Evolutionary conservation across 2,329 filamentous ascomycete genomes (phyloP), one percentile per base, ranked within the genome.

Genomic region (Coniochaeta ligniaria): DNA sequence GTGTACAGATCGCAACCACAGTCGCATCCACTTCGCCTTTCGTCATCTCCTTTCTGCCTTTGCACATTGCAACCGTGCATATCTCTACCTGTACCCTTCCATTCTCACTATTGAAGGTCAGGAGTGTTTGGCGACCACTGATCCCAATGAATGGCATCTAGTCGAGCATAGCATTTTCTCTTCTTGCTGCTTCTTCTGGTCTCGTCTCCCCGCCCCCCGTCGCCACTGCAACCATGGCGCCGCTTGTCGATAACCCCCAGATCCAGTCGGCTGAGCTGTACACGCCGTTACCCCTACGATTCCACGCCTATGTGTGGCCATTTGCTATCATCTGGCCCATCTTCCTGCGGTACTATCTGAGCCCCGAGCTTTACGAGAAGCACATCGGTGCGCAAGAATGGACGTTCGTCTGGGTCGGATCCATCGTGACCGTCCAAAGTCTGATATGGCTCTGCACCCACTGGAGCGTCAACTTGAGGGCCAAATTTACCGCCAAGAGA

Each of bases 341-440:
- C 69, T 98, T 98, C 76, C 84, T 96, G 66, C 86, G 90, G 73
- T 87, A 93, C 75, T 98, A 96, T 74, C 85, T 96, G 59, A 89
- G 86, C 24, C 81, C 87, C 63, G 88, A 92, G 59, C 86, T 91
- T 66, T 99, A 99, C 75, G 89, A 96, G 66, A 89, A 88, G 72
- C 88, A 98, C 78, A 96, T 99, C 65, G 86, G 90, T 69, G 93
- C 89, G n/a, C 87, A 90, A 68, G 95, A 99, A 81, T 99, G 95
- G 94, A 98, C 96, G 0, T 96, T 96, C 73, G 91, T 99, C 64
- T 99, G 91, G 87, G 85, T 89, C 66, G 94, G 90, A 69, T 83
- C 86, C 66, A 97, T 99, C 72, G 82, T 96, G 73, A 96, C 93
- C 12, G 71, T 89, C 60, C 96, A 99, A 79, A 87, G 91, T 65